Conservation (phyloP, 768 basidiomycete species). For the Hemileccinum rubropunctum region DNA sequence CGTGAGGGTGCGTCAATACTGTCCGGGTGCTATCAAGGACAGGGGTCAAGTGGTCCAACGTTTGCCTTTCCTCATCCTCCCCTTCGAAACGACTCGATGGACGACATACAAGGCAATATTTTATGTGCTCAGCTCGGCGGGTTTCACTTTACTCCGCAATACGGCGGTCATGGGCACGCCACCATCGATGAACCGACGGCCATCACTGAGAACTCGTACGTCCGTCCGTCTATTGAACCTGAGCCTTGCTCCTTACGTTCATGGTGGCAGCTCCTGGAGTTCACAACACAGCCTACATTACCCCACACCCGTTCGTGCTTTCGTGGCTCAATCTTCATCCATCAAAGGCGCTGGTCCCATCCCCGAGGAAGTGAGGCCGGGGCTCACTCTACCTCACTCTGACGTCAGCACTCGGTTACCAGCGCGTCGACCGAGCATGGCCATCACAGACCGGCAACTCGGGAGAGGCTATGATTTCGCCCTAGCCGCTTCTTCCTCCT, state of each 20-base stretch:
- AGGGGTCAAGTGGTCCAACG: constrained; percentile 11
- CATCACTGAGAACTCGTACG: constrained; percentile 29
- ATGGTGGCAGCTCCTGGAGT: constrained; percentile 23
- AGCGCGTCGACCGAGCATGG: constrained; percentile 17
- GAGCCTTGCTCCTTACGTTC: constrained; percentile 22
- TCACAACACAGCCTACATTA: constrained; percentile 23
- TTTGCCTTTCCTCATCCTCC: constrained; percentile 11
- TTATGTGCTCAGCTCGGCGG: constrained; percentile 23
- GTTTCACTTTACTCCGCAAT: constrained; percentile 25
- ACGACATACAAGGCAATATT: constrained; percentile 24
- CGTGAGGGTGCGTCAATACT: constrained; percentile 22
- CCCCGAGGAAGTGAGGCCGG: constrained; percentile 26
- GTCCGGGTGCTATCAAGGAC: constrained; percentile 20
- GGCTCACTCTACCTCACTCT: constrained; percentile 13
- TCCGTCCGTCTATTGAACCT: constrained; percentile 8
- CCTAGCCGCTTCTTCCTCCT: constrained; percentile 6
- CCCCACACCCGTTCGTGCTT: constrained; percentile 23
- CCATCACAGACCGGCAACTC: constrained; percentile 8
- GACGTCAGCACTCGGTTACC: constrained; percentile 21
- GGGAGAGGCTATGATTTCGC: constrained; percentile 7
- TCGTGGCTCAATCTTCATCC: constrained; percentile 13
- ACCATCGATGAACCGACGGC: constrained; percentile 24
- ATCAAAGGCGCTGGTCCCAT: constrained; percentile 13
- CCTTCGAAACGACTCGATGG: constrained; percentile 13
- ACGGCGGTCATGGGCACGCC: constrained; percentile 11